These are phyloP conservation scores for Pseudonitzschia pungens DNA, from an alignment of 108 stramenopile species.

Conservation along the genomic window DNA sequence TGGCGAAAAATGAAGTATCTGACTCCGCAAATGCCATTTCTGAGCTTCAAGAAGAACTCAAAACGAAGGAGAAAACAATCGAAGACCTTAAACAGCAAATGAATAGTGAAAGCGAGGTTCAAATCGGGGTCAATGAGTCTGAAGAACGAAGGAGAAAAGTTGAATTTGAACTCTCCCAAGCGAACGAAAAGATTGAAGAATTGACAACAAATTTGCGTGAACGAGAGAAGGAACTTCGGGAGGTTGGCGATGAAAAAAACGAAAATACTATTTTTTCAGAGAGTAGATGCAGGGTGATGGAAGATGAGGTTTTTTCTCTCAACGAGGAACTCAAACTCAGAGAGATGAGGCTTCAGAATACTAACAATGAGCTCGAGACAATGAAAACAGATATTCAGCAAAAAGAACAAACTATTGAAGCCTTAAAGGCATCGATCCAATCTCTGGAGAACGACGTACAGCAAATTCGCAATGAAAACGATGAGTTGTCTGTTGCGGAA, in stretches of 20 bases:
- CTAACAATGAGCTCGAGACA: slow-evolving; percentile 8
- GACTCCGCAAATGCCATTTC: slow-evolving; percentile 13
- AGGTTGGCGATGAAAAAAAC: slow-evolving; percentile 12
- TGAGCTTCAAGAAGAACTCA: slow-evolving; percentile 17
- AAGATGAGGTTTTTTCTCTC: slow-evolving; percentile 9
- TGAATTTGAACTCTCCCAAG: slow-evolving; percentile 13
- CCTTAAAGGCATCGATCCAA: background rate
- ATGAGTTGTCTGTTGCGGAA: background rate
- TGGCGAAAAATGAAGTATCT: slow-evolving; percentile 5
- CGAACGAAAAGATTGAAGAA: background rate
- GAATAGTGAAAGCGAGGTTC: background rate
- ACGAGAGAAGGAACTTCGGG: background rate
- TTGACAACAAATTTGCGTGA: slow-evolving; percentile 11
- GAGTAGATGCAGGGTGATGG: slow-evolving; percentile 12
- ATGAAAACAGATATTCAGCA: slow-evolving; percentile 6
- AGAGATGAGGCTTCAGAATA: slow-evolving; percentile 14
- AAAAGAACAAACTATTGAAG: slow-evolving; percentile 11
- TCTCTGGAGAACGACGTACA: slow-evolving; percentile 13
- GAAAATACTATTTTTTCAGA: background rate
- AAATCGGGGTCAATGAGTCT: background rate
- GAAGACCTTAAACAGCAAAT: slow-evolving; percentile 12
- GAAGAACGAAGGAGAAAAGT: slow-evolving; percentile 12
- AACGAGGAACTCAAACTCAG: slow-evolving; percentile 6
- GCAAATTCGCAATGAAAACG: background rate
- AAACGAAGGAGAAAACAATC: slow-evolving; percentile 7